phyloP scores from a whole-genome alignment of 768 basidiomycete genomes.

The Tulasnella sp. region DNA sequence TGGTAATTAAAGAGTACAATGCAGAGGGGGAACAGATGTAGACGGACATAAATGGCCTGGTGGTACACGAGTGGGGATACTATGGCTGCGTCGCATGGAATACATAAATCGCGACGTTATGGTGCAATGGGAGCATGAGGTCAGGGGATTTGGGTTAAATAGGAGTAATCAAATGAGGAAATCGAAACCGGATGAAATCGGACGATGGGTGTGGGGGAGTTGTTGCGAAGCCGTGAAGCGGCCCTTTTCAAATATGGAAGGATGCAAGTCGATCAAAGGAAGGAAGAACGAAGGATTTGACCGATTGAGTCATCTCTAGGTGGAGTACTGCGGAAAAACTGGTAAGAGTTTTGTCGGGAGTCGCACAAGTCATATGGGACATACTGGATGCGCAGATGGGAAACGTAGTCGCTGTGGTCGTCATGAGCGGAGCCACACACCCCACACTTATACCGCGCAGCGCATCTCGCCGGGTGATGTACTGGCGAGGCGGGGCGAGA shows the following conservation, averaged over 20 bases:
- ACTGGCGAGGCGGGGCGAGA: slow-evolving; percentile 6
- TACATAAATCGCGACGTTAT: background rate
- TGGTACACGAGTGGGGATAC: background rate
- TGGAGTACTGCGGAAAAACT: background rate
- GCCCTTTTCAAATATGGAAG: background rate
- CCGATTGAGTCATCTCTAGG: background rate
- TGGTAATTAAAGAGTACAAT: slow-evolving; percentile 19
- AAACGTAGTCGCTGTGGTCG: slow-evolving; percentile 8
- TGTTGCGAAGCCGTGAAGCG: background rate
- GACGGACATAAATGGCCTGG: background rate
- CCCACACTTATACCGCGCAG: slow-evolving; percentile 15
- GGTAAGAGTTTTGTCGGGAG: background rate
- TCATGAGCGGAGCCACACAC: slow-evolving; percentile 4
- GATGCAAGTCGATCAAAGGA: background rate
- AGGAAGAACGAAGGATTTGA: background rate
- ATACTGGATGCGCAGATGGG: slow-evolving; percentile 10
- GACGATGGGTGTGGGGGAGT: background rate
- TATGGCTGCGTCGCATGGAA: background rate
- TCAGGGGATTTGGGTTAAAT: background rate
- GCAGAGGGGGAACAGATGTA: slow-evolving; percentile 4
- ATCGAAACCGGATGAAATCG: background rate
- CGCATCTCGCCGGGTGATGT: background rate
- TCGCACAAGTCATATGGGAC: background rate
- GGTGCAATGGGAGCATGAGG: background rate
- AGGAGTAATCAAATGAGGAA: background rate